Evolutionary conservation across 768 basidiomycete genomes (phyloP), one percentile per base, ranked within the genome.

Genomic region (Suillus plorans): DNA sequence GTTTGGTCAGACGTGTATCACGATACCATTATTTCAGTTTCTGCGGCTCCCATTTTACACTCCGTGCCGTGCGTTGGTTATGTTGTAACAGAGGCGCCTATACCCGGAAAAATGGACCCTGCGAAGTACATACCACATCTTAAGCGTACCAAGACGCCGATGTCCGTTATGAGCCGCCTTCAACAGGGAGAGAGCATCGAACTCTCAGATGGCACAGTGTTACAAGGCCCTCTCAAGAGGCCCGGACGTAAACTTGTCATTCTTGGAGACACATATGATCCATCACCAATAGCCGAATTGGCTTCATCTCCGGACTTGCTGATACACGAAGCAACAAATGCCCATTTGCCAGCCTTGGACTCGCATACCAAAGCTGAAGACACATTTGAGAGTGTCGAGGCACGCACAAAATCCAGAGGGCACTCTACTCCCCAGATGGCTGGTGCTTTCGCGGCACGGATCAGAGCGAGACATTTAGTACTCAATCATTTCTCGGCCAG

Each of bases 361-460:
- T 72, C 77, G 7, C 73, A 78, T 34, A 89, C 88, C 16, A 91
- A 90, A 72, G 75, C 77, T 3, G 76, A 72, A 3, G 91, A 92
- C 63, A 89, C 87, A 8, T 83, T 83, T 65, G 83, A 86, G 69
- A 82, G 70, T 16, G 85, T 94, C 8, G 85, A 91, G 70, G 75
- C 76, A 44, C 84, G 87, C 64, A 80, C 92, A 8, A 89, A 81
- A 73, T 88, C 86, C 3, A 84, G 92, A 72, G 95, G 95, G 0
- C 95, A 97, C 75, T 94, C 92, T 5, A 97, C 95, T 14, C 94
- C 95, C 1, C 91, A 93, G 70, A 91, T 95, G 88, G 95, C 94
- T 9, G 95, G 89, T 13, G 80, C 80, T 14, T 96, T 96, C 72
- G 95, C 91, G 5, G 86, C 82, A 72, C 78, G 75, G 10, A 85